A percentile compares a stretch with the other conserved stretches of the same genome.
Evolutionary conservation across 768 basidiomycete species (phyloP).

Genomic region (Rhodotorula babjevae): DNA sequence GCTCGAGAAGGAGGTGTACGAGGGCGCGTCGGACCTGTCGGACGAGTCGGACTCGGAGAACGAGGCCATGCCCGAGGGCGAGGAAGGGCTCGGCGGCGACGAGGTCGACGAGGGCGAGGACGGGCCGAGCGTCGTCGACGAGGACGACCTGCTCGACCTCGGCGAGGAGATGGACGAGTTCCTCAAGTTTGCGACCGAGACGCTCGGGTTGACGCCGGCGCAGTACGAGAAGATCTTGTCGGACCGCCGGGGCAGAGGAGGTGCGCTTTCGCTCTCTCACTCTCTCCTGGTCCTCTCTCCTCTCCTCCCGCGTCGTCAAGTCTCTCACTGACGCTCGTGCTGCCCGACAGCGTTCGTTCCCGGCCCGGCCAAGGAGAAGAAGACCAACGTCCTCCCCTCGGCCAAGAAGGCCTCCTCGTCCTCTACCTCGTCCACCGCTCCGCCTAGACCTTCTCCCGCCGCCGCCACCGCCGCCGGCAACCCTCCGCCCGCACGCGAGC

Average conservation of each 20-base stretch:
- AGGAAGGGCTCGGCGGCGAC: constrained; percentile 55
- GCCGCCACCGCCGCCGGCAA: neutral
- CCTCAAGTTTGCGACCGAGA: constrained; percentile 85
- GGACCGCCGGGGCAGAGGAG: constrained; percentile 73
- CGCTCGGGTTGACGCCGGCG: constrained; percentile 79
- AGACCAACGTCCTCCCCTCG: constrained; percentile 32
- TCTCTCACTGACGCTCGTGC: neutral
- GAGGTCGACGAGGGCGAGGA: constrained; percentile 60
- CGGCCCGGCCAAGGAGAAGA: constrained; percentile 19
- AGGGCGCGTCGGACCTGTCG: constrained; percentile 87
- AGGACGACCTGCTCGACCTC: constrained; percentile 76
- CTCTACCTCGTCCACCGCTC: neutral
- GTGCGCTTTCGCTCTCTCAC: constrained; percentile 51
- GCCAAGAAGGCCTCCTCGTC: constrained; percentile 1
- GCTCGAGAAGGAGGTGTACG: constrained; percentile 74
- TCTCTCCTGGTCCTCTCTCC: no score
- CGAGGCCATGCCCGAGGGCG: constrained; percentile 25
- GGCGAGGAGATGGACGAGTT: constrained; percentile 90
- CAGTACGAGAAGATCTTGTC: constrained; percentile 82
- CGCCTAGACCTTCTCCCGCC: constrained; percentile 3
- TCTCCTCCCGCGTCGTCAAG: neutral
- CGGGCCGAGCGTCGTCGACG: constrained; percentile 66
- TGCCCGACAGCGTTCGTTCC: constrained; percentile 44
- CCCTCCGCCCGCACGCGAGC: neutral
- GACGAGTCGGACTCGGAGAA: constrained; percentile 18